Evolutionary conservation across 2,329 filamentous ascomycete species (phyloP).

Genomic region (Dendrostoma leiphaemia): DNA sequence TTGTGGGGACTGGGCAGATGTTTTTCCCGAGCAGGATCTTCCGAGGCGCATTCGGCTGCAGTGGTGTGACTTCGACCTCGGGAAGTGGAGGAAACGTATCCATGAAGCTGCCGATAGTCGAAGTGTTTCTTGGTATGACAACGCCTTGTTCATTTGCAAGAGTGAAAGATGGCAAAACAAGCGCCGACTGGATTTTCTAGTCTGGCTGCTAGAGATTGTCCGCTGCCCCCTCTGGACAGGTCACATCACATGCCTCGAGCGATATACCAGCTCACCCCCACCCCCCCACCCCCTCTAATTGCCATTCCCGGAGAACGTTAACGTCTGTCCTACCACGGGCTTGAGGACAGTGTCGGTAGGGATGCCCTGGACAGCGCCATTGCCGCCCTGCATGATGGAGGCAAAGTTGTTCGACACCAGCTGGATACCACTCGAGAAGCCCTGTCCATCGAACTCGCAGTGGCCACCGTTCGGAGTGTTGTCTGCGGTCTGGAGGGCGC

Average conservation of each 20-base stretch:
- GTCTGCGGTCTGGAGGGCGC: conserved; percentile 54
- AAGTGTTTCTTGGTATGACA: no score
- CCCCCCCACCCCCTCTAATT: background rate
- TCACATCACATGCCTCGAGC: background rate
- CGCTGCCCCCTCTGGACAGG: background rate
- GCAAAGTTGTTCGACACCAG: conserved; percentile 52
- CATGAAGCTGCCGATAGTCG: no score
- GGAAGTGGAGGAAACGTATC: no score
- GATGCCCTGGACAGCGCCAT: conserved; percentile 48
- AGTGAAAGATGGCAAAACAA: no score
- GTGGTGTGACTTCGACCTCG: no score
- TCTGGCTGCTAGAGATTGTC: no score
- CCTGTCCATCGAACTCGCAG: conserved; percentile 55
- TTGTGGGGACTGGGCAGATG: no score
- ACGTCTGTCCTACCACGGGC: conserved; percentile 45
- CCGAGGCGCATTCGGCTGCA: no score
- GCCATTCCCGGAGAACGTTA: conserved; percentile 32
- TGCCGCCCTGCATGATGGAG: conserved; percentile 51
- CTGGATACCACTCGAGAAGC: conserved; percentile 55
- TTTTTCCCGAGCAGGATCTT: no score
- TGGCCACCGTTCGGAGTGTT: conserved; percentile 55
- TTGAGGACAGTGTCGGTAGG: conserved; percentile 47
- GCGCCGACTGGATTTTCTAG: no score
- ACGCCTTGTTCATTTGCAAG: no score
- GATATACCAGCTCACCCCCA: no score